These are phyloP conservation scores for Pyrenochaeta sp. DNA, from an alignment of 2,329 filamentous ascomycete genomes.

Conservation along the genomic window DNA sequence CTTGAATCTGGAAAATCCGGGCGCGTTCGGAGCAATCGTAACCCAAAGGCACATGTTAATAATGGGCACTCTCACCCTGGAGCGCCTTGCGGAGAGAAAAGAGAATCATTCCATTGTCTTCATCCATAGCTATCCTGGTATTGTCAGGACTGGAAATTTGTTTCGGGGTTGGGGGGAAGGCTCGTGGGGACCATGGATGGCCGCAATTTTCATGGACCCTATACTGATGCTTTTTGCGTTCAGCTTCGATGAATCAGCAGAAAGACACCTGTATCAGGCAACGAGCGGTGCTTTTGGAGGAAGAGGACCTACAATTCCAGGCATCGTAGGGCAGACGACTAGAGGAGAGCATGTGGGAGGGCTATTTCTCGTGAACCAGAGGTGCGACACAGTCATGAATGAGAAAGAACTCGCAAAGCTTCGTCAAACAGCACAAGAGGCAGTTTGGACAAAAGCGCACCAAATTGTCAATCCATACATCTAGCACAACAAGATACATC, in stretches of 20 bases:
- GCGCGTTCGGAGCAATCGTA: conserved; percentile 37
- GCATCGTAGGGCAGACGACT: neutral
- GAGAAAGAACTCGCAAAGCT: conserved; percentile 3
- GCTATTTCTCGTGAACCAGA: neutral
- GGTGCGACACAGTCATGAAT: conserved; percentile 1
- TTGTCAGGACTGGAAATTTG: conserved; percentile 48
- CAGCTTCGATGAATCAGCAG: conserved; percentile 8
- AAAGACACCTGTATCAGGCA: conserved; percentile 12
- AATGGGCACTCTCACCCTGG: conserved; percentile 45
- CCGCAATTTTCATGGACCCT: conserved; percentile 1
- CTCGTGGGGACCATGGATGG: conserved; percentile 9
- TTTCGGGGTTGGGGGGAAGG: conserved; percentile 23
- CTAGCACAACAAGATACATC: neutral
- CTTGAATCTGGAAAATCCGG: conserved; percentile 45
- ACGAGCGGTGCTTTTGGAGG: conserved; percentile 17
- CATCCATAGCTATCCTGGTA: conserved; percentile 49
- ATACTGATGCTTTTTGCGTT: conserved; percentile 4
- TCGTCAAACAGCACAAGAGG: neutral
- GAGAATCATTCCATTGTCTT: conserved; percentile 45
- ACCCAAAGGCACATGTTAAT: conserved; percentile 35
- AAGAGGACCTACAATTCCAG: neutral
- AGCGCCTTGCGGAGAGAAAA: conserved; percentile 38
- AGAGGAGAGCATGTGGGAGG: neutral
- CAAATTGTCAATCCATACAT: neutral
- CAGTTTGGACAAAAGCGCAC: neutral